Conservation (phyloP, 1,284 basidiomycete genomes). For the Fistulinella staudtii region DNA sequence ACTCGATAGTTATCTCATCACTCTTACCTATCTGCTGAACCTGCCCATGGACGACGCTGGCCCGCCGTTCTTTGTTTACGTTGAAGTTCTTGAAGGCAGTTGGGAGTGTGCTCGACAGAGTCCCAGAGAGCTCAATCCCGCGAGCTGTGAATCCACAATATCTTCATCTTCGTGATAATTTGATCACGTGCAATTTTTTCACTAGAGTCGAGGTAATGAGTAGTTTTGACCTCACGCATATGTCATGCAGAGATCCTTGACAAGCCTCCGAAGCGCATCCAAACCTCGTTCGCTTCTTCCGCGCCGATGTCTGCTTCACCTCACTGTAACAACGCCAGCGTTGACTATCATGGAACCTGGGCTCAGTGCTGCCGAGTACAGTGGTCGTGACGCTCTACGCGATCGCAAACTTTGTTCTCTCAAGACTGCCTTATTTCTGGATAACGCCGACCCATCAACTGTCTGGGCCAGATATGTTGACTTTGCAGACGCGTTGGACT, state of each 20-base stretch:
- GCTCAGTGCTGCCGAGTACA: conserved; percentile 4
- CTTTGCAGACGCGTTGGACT: conserved; percentile 45
- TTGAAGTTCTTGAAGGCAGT: no score
- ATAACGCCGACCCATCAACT: conserved; percentile 38
- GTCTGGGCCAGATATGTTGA: conserved; percentile 62
- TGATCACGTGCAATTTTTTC: background rate
- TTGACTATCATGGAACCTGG: conserved; percentile 3
- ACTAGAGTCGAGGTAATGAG: conserved; percentile 12
- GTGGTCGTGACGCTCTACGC: conserved; percentile 8
- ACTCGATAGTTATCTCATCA: no score
- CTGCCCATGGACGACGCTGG: no score
- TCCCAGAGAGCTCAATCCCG: no score
- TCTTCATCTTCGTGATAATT: no score
- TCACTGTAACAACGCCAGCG: conserved; percentile 6
- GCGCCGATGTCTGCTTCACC: conserved; percentile 9
- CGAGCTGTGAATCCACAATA: no score
- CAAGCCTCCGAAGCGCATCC: conserved; percentile 15
- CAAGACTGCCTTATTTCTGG: conserved; percentile 25
- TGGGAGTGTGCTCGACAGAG: no score
- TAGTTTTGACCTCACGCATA: no score
- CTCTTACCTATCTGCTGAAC: no score
- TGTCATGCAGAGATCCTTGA: conserved; percentile 27
- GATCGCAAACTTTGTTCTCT: conserved; percentile 35
- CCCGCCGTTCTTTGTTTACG: no score
- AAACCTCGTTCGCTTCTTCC: conserved; percentile 7